Evolutionary conservation across 805 yeast species (phyloP).

Genomic region (Myxozyma mucilagina): DNA sequence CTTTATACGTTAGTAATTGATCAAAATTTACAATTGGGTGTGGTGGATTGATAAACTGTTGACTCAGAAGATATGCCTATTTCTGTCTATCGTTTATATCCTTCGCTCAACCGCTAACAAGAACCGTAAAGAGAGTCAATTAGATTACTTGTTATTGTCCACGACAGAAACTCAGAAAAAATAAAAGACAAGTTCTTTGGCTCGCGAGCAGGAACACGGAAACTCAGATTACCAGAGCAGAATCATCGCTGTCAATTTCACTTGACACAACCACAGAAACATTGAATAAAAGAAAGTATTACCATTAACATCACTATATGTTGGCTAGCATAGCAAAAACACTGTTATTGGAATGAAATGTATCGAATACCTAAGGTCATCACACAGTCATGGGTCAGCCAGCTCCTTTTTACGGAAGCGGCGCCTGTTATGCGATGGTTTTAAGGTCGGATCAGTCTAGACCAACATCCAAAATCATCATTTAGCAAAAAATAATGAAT

Average conservation of each 20-base stretch:
- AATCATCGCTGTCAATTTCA: background rate
- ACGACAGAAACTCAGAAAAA: background rate
- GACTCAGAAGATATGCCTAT: no score
- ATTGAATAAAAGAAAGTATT: background rate
- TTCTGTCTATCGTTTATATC: no score
- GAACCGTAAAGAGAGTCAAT: no score
- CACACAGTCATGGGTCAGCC: conserved; percentile 35
- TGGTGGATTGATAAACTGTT: no score
- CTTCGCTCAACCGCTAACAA: no score
- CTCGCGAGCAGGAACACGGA: background rate
- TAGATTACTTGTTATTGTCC: no score
- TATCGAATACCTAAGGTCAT: conserved; percentile 33
- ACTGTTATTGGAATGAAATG: conserved; percentile 12
- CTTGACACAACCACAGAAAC: background rate
- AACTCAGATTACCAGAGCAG: conserved; percentile 30
- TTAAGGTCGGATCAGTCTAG: conserved; percentile 29
- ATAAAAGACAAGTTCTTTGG: background rate
- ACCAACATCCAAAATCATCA: background rate
- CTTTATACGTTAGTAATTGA: no score
- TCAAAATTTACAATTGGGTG: no score
- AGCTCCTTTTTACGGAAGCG: conserved; percentile 9
- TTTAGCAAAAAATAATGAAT: background rate
- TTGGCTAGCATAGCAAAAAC: background rate
- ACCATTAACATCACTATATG: background rate
- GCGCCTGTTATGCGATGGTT: conserved; percentile 34